Base-by-base conservation (phyloP, 139 green algal genomes). In the Gonium pectorale region DNA sequence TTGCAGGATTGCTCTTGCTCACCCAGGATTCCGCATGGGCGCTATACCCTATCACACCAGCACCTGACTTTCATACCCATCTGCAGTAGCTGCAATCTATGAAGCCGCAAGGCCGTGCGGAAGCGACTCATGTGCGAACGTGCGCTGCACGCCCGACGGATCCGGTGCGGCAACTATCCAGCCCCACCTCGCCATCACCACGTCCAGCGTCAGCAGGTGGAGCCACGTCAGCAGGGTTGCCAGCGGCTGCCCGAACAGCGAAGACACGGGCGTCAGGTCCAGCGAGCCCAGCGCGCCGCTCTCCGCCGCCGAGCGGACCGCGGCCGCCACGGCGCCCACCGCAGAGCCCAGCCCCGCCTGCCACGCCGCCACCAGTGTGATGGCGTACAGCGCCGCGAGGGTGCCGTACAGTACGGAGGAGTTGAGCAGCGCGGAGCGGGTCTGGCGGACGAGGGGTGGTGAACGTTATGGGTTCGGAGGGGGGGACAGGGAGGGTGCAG, bases 181-280 rank as follows among this genome's bases (percentile, higher is more conserved):
- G 7, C 22, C 77, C 6, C 78, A 84, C 78, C 79, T 54, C 24
- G 79, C 79, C 79, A 78, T 75, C n/a, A 85, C 46, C 35, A 70
- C 37, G 26, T 85, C 79, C 35, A 85, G 64, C 26, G 26, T 26
- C 27, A 85, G 63, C 24, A 85, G 64, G 64, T 85, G 79, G 35
- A 85, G 40, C 79, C 79, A 85, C 26, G 46, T 27, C 64, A 67
- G 35, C 46, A 77, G 26, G 33, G 64, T 85, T 0, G 68, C 46
- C 24, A 67, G 27, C 33, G 79, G 79, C 27, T 77, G 15, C 9
- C 26, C 59, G 37, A 85, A 78, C 79, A 85, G 44, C 3, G 11
- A 13, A 1, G 79, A 64, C 49, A 85, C 24, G 4, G 79, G 64
- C 13, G 29, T 40, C 33, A 84, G 56, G 43, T 83, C 77, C 52